Evolutionary conservation across 2,329 filamentous ascomycete species (phyloP).

Genomic region (Emergomyces orientalis): DNA sequence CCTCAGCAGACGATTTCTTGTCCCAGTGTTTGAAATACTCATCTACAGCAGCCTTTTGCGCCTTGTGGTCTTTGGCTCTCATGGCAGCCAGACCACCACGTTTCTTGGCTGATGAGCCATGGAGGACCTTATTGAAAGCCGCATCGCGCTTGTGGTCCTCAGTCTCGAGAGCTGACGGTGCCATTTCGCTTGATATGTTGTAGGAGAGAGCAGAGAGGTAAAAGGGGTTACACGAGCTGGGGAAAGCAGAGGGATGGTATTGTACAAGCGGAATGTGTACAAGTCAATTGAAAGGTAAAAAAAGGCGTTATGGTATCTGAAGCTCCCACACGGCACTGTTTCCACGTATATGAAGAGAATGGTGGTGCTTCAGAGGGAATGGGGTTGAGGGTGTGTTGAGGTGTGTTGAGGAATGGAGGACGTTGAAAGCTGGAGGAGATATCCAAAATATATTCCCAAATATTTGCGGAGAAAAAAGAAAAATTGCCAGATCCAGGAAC

Average conservation of each 20-base stretch:
- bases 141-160: conserved; percentile 82
- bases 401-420: not conserved
- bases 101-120: conserved; percentile 62
- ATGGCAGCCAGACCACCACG: conserved; percentile 71
- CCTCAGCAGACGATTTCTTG: conserved; percentile 65
- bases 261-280: not conserved
- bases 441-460: not conserved
- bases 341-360: not conserved
- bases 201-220: conserved; percentile 9
- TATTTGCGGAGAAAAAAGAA: not conserved
- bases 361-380: not conserved
- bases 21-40: conserved; percentile 98
- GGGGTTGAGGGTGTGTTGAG: not conserved
- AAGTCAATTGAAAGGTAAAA: not conserved
- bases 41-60: conserved; percentile 72
- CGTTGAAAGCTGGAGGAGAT: not conserved
- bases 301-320: not conserved
- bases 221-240: conserved; percentile 8
- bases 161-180: conserved; percentile 56
- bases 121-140: conserved; percentile 80
- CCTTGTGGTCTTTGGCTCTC: conserved; percentile 69
- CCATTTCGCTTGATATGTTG: conserved; percentile 31
- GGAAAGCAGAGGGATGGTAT: not conserved
- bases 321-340: not conserved
- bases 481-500: not conserved